Base-by-base conservation (phyloP, 768 basidiomycete species). In the Trametes punicea region DNA sequence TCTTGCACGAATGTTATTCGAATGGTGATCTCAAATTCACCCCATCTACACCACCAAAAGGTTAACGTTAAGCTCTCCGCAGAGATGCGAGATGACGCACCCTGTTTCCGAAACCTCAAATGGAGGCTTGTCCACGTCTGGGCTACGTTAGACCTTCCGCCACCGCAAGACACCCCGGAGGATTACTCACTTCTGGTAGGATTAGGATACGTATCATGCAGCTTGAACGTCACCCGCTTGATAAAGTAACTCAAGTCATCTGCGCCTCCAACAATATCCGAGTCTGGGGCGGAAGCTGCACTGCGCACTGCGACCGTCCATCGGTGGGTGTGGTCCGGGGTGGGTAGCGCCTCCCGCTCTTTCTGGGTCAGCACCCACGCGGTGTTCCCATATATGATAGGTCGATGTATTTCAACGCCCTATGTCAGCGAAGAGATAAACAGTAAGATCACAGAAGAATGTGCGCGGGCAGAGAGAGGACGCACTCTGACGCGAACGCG, bases 51-150 rank as follows among this genome's bases (percentile, higher is more conserved):
- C 11, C 23, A 6, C 25, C 16, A 31, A 18, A 13, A 31, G 15
- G 30, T 20, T 7, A 42, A 38, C 18, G 18, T 6, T 6, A 13
- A 18, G 20, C 6, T 20, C 18, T 4, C 4, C 27, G n/a, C 36
- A 26, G 18, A n/a, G 4, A 6, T 13, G 16, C 11, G 18, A 26
- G 25, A 20, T 30, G 6, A 68, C 79, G 18, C 62, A 86, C 90
- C 97, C 97, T 15, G 97, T 98, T 71, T 98, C 97, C 9, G 94
- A 87, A 15, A 98, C 86, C 63, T 93, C 91, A 66, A 94, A 99
- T 0, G 97, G 97, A 4, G 93, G 83, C 67, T 89, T 93, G 67
- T 99, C 97, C 26, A 97, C 69, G 63, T 87, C 96, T 98, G 61
- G 23, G 40, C 29, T 16, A 2, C 46, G 58, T 47, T 10, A 23